Conservation (phyloP, 306 rosid genomes). For the Fragaria ananassa region DNA sequence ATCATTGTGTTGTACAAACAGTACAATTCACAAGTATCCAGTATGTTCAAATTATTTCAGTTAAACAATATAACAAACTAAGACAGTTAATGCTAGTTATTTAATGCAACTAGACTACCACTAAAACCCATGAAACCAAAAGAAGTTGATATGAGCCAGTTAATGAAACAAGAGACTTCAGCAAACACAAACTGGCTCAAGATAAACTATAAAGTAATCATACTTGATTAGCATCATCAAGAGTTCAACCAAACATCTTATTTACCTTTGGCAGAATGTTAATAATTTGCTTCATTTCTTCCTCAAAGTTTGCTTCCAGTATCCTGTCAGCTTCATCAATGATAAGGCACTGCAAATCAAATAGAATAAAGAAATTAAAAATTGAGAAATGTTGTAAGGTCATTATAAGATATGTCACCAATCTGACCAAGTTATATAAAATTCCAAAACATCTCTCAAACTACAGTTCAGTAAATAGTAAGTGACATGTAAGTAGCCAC, state of each 20-base stretch:
- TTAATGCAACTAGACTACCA: background rate
- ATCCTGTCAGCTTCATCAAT: slow-evolving; percentile 98
- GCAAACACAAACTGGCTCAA: background rate
- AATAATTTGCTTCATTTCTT: slow-evolving; percentile 90
- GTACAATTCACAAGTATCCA: background rate
- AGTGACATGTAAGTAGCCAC: background rate
- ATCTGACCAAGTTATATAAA: background rate
- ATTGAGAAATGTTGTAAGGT: background rate
- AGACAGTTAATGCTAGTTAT: background rate
- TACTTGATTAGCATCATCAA: background rate
- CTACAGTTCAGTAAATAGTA: no score
- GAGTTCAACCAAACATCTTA: background rate
- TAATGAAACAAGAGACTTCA: background rate
- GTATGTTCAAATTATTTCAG: background rate
- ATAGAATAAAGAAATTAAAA: background rate
- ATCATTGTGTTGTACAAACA: background rate
- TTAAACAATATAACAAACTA: background rate
- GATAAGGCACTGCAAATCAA: slow-evolving; percentile 67
- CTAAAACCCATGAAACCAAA: background rate
- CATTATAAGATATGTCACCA: background rate
- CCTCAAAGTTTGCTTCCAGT: slow-evolving; percentile 92
- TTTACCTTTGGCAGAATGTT: slow-evolving; percentile 77
- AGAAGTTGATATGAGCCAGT: background rate
- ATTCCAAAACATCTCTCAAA: background rate
- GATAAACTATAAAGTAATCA: background rate